phyloP scores from a whole-genome alignment of 2,329 filamentous ascomycete genomes.

The Alternaria triticina region DNA sequence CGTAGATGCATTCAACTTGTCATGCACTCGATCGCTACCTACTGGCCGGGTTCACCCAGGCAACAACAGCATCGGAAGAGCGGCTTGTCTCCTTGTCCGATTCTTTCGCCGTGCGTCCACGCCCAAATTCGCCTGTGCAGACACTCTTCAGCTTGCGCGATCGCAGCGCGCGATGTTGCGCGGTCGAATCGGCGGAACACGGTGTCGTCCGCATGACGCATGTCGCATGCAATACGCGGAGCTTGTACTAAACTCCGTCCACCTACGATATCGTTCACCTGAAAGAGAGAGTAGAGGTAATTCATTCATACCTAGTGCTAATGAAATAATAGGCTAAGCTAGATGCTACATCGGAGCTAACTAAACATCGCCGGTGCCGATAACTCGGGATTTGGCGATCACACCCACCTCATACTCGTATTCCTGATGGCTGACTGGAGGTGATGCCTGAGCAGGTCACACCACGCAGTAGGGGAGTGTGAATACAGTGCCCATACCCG shows the following conservation, averaged over 20 bases:
- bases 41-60: constrained; percentile 14
- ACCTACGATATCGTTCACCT: neutral
- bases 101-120: neutral
- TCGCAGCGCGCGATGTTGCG: neutral
- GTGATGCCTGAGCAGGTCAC: neutral
- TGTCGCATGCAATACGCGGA: neutral
- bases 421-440: neutral
- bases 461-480: neutral
- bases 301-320: neutral
- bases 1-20: constrained; percentile 3
- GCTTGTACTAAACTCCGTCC: neutral
- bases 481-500: neutral
- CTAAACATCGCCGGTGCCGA: neutral
- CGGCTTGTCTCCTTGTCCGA: constrained; percentile 24
- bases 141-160: neutral
- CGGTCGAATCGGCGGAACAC: neutral
- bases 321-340: neutral
- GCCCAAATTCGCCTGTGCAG: neutral
- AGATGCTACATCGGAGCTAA: neutral
- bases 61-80: neutral
- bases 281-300: neutral
- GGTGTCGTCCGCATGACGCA: neutral
- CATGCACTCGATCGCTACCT: constrained; percentile 6
- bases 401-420: neutral
- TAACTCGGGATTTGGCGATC: neutral